Conservation (phyloP, 2,329 filamentous ascomycete genomes). For the Aureobasidium namibiae region DNA sequence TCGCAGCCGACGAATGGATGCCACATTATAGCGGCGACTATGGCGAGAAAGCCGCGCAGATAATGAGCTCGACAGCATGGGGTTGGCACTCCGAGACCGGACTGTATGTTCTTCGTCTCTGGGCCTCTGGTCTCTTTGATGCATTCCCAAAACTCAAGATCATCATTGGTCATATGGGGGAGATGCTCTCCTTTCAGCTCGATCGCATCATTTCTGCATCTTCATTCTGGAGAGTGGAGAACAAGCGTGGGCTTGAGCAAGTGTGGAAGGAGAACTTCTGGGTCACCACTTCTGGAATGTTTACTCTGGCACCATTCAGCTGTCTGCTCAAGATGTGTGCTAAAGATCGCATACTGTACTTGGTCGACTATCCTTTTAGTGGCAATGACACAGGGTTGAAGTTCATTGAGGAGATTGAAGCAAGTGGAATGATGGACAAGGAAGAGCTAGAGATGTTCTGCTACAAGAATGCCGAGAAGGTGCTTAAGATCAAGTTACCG, state of each 20-base stretch:
- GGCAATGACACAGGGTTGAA: constrained; percentile 42
- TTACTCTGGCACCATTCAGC: constrained; percentile 43
- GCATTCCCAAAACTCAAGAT: constrained; percentile 46
- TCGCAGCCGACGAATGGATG: constrained; percentile 31
- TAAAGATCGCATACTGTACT: constrained; percentile 47
- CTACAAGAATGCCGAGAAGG: constrained; percentile 43
- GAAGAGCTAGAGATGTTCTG: constrained; percentile 44
- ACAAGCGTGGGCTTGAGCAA: constrained; percentile 32
- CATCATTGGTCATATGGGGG: constrained; percentile 49
- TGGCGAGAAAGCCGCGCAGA: constrained; percentile 20
- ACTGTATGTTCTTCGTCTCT: constrained; percentile 43
- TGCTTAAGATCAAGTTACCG: constrained; percentile 31
- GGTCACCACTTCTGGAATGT: constrained; percentile 52
- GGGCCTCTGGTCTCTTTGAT: constrained; percentile 48
- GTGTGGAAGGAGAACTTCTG: constrained; percentile 46
- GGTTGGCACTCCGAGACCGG: constrained; percentile 47
- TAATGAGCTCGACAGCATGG: constrained; percentile 36
- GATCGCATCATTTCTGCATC: constrained; percentile 34
- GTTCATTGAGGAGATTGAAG: constrained; percentile 43
- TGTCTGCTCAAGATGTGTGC: constrained; percentile 29
- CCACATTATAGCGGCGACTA: constrained; percentile 34
- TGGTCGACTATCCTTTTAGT: constrained; percentile 52
- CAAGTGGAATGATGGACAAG: constrained; percentile 42
- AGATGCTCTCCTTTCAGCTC: constrained; percentile 50
- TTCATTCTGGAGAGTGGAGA: constrained; percentile 20